Base-by-base conservation (phyloP, 2,329 filamentous ascomycete genomes). In the Aspergillus awamori region DNA sequence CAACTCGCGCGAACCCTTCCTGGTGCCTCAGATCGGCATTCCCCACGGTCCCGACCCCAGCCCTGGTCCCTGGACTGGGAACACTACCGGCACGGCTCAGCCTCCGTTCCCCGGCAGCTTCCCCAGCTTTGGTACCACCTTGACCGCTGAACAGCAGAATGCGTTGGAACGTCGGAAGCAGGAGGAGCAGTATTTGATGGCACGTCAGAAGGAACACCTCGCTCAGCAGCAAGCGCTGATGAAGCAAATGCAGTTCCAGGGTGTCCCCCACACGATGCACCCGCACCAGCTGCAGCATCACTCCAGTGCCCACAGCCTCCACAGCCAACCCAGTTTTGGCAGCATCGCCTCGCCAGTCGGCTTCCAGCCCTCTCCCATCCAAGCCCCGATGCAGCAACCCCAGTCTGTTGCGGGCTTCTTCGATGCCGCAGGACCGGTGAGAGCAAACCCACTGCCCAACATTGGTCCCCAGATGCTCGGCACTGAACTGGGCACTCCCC, bases 131-230 rank as follows among this genome's bases (percentile, higher is more conserved):
- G 95, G 95, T 5, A 93, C 95, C 7, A 99, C 96, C 0, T 82
- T 99, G 68, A 99, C 96, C 8, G 95, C 95, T 0, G 94, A 98
- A 72, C 95, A 99, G 77, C 95, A 99, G 75, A 99, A 99, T 78
- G 96, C 96, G 41, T 82, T 99, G 1, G 95, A 99, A 79, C 87
- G 95, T 57, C 86, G 95, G 56, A 99, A 99, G 81, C 95, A 99
- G 76, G 95, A 99, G 77, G 96, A 99, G 73, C 95, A 99, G 75
- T 97, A 95, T 74, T 83, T 96, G 38, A 96, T 98, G 87, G 95
- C 96, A 49, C 89, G 95, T 45, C 95, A 99, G 76, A 92, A 97
- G 68, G 95, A 99, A 74, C 92, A 92, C 68, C 85, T 97, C 58
- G 90, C 93, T 65, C 91, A 93, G 65, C 93, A 96, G 72, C 93